Evolutionary conservation across 179 eudicot species (phyloP).

Genomic region (Carnegiea gigantea): DNA sequence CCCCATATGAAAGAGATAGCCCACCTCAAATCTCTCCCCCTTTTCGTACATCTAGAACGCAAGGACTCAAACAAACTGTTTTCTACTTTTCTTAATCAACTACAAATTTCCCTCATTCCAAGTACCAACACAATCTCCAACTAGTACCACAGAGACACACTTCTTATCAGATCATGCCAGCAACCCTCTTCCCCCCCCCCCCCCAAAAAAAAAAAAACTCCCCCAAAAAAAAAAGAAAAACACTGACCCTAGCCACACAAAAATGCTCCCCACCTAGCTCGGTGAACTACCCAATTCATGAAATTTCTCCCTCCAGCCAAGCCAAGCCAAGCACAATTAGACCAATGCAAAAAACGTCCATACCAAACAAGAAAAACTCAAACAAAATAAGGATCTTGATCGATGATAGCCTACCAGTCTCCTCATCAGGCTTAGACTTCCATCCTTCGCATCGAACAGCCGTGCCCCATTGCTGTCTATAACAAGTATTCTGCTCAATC

Average conservation of each 20-base stretch:
- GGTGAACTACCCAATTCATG: neutral
- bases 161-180: conserved; percentile 1
- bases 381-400: neutral
- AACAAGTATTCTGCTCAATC: conserved; percentile 94
- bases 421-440: conserved; percentile 78
- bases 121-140: neutral
- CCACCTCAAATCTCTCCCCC: neutral
- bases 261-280: neutral
- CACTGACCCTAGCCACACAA: conserved; percentile 13
- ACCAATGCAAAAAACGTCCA: neutral
- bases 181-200: neutral
- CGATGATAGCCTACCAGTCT: conserved; percentile 58
- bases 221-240: neutral
- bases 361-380: neutral
- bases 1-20: conserved; percentile 4
- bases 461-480: conserved; percentile 90
- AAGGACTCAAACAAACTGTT: conserved; percentile 1
- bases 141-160: conserved; percentile 1
- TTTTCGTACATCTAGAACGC: neutral
- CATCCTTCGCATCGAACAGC: conserved; percentile 85
- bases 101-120: neutral
- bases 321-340: conserved; percentile 9
- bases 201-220: neutral
- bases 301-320: neutral
- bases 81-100: neutral